Evolutionary conservation across 108 stramenopile genomes (phyloP), one percentile per base, ranked within the genome.

Genomic region (Mediolabrus comicus): DNA sequence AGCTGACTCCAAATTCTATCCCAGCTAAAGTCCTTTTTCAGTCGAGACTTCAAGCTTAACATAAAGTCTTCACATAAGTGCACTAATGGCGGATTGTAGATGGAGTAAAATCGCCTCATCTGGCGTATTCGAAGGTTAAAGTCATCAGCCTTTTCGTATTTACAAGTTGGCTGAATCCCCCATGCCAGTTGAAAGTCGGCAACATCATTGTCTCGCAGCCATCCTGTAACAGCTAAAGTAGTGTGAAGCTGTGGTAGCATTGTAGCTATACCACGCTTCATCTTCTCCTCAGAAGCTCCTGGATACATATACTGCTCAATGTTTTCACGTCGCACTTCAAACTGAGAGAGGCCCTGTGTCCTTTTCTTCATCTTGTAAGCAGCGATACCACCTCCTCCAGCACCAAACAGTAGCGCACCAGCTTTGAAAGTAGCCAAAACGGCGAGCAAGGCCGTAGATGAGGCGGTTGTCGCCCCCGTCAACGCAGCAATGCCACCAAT

Each of bases 351-450:
- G 16, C 87, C 87, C 32, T 60, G 80, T 11, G 83, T 83, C 35
- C 87, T 62, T 11, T 80, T 71, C 36, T 83, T 78, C 87, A 86
- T 85, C 39, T 83, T 85, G 66, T 85, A 85, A 6, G 84, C 87
- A 10, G 83, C 81, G 7, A 88, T 62, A 13, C 83, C 83, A 24
- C 77, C 87, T 53, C 87, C 87, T 17, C 82, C 87, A 4, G 83
- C 77, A 11, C 87, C 87, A 70, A 88, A 88, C 14, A 87, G 46
- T 17, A 81, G 56, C 9, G 84, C 83, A 3, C 75, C 77, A 38
- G 73, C 82, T 31, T 77, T 70, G 52, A 83, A 82, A 14, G 80
- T 79, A 35, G 83, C 80, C 12, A 83, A 46, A 4, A 76, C 67
- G 33, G 82, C 79, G 35, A 83, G 32, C 14, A 81, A 16, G 4